phyloP scores from a whole-genome alignment of 108 stramenopile species.

The Cyclostephanos invisitatus region DNA sequence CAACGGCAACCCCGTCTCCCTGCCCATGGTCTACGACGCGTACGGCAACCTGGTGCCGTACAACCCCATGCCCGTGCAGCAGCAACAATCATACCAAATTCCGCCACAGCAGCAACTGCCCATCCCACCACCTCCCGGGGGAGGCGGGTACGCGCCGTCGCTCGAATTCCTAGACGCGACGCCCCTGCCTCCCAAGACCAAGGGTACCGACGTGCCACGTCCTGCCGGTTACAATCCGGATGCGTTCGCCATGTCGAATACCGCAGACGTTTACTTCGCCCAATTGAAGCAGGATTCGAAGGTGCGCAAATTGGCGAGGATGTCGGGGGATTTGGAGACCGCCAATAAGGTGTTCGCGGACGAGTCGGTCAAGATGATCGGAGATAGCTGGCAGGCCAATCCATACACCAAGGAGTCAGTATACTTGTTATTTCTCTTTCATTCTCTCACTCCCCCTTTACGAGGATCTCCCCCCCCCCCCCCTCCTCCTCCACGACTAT shows the following conservation, averaged over 20 bases:
- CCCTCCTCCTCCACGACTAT: no score
- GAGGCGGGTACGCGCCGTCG: background rate
- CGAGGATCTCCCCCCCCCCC: no score
- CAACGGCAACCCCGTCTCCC: conserved; percentile 35
- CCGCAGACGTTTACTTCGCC: conserved; percentile 85
- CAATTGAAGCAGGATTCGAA: conserved; percentile 84
- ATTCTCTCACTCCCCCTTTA: background rate
- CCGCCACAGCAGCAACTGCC: conserved; percentile 37
- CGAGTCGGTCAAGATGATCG: conserved; percentile 51
- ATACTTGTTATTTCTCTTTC: background rate
- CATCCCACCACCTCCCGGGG: conserved; percentile 2
- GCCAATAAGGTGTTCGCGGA: conserved; percentile 74
- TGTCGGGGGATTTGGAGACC: conserved; percentile 57
- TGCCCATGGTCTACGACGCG: conserved; percentile 45
- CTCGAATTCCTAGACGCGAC: conserved; percentile 20
- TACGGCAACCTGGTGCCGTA: conserved; percentile 39
- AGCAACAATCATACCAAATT: conserved; percentile 20
- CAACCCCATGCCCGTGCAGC: conserved; percentile 18
- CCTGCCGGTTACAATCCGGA: conserved; percentile 63
- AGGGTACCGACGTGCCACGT: conserved; percentile 33
- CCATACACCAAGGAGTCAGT: conserved; percentile 66
- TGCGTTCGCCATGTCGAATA: conserved; percentile 75
- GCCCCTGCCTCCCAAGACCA: conserved; percentile 34
- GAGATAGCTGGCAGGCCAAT: conserved; percentile 55
- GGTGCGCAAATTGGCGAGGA: conserved; percentile 64